Evolutionary conservation across 2,329 filamentous ascomycete genomes (phyloP).

Genomic region (Neocatenulostroma microsporum): DNA sequence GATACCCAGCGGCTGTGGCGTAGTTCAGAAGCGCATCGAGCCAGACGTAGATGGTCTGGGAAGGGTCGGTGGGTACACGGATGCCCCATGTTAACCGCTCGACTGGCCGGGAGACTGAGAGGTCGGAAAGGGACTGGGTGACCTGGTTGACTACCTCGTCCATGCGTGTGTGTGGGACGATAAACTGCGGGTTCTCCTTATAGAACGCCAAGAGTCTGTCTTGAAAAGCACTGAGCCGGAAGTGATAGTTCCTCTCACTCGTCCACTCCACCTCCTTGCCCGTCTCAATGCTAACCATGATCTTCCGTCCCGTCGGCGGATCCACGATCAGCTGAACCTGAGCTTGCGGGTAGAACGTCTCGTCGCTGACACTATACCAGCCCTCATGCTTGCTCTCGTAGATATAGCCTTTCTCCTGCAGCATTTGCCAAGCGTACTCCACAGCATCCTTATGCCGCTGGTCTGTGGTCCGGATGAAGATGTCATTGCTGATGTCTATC

Average conservation of each 20-base stretch:
- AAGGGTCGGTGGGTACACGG: slow-evolving; percentile 71
- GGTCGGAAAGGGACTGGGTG: slow-evolving; percentile 66
- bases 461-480: slow-evolving; percentile 91
- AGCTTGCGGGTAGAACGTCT: slow-evolving; percentile 84
- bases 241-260: slow-evolving; percentile 90
- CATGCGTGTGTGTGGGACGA: slow-evolving; percentile 66
- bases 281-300: slow-evolving; percentile 70
- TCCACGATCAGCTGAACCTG: slow-evolving; percentile 67
- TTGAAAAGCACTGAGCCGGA: slow-evolving; percentile 74
- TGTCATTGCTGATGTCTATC: slow-evolving; percentile 65
- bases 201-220: slow-evolving; percentile 77
- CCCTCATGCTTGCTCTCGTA: slow-evolving; percentile 83
- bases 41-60: slow-evolving; percentile 97
- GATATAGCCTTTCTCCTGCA: slow-evolving; percentile 67
- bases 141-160: slow-evolving; percentile 73
- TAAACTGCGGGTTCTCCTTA: slow-evolving; percentile 64
- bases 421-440: slow-evolving; percentile 76
- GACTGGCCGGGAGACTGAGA: slow-evolving; percentile 78
- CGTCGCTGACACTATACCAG: slow-evolving; percentile 95
- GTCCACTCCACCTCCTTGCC: slow-evolving; percentile 93
- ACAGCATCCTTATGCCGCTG: slow-evolving; percentile 73
- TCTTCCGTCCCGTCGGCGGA: slow-evolving; percentile 71
- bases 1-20: slow-evolving; percentile 78
- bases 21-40: slow-evolving; percentile 95
- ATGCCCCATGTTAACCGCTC: slow-evolving; percentile 81